phyloP scores from a whole-genome alignment of 176 grass and related monocot species.

The Echinochloa phyllopogon region DNA sequence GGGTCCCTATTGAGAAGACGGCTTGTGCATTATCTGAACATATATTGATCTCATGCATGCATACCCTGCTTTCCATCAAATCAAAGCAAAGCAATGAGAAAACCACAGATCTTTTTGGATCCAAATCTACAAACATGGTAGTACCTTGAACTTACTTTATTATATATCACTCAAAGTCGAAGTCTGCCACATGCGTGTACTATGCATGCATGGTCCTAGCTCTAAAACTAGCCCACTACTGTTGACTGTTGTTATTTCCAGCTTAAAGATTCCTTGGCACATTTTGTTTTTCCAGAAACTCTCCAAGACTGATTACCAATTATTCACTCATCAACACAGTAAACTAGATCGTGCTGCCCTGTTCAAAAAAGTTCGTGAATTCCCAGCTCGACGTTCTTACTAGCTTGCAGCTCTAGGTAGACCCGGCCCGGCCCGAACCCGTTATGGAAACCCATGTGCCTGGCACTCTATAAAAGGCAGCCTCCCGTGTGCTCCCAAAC shows the following conservation, averaged over 20 bases:
- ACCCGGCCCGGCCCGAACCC: not conserved
- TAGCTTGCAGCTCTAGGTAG: not conserved
- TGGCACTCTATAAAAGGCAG: slow-evolving; percentile 43
- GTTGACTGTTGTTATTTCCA: not conserved
- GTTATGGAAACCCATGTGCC: slow-evolving; percentile 16
- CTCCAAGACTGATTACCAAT: not conserved
- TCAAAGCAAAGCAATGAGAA: not conserved
- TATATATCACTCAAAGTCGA: slow-evolving; percentile 12
- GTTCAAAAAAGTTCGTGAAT: not conserved
- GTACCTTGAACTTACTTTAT: not conserved
- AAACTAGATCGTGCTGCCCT: not conserved
- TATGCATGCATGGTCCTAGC: not conserved
- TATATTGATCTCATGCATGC: not conserved
- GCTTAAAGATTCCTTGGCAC: slow-evolving; percentile 34
- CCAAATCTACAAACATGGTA: not conserved
- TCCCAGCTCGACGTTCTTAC: not conserved
- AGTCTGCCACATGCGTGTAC: not conserved
- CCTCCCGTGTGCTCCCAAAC: slow-evolving; percentile 20
- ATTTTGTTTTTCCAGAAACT: not conserved
- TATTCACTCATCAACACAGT: not conserved
- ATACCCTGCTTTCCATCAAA: not conserved
- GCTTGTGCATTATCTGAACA: slow-evolving; percentile 35
- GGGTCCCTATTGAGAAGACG: slow-evolving; percentile 23
- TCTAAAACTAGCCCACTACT: not conserved
- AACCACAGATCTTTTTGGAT: not conserved